A percentile compares a stretch with the other conserved stretches of the same genome.
Evolutionary conservation across 108 stramenopile genomes (phyloP).

Genomic region (Cyclotella kingstonii): DNA sequence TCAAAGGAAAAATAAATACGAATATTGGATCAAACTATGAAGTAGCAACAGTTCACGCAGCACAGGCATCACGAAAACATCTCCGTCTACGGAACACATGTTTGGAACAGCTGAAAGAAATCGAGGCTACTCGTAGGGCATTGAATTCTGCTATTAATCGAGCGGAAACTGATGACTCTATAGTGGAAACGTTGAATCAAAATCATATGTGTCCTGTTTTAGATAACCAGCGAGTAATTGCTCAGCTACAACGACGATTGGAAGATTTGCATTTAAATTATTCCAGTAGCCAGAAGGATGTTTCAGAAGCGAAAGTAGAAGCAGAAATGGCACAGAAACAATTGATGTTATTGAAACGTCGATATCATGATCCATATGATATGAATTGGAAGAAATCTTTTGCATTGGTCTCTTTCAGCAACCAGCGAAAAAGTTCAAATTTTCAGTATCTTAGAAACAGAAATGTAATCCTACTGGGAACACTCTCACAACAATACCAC

Average conservation of each 20-base stretch:
- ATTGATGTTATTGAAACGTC: not conserved
- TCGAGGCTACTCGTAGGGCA: conserved; percentile 1
- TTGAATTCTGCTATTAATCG: not conserved
- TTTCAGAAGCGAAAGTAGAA: conserved; percentile 21
- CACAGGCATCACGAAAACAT: conserved; percentile 17
- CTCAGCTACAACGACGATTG: conserved; percentile 41
- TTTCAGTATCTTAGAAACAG: conserved; percentile 2
- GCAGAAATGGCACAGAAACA: not conserved
- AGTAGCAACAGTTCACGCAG: conserved; percentile 1
- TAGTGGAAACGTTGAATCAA: not conserved
- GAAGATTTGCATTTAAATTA: conserved; percentile 12
- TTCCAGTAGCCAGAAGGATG: conserved; percentile 1
- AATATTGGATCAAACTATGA: not conserved
- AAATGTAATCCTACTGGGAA: conserved; percentile 18
- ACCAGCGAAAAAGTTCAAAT: conserved; percentile 6
- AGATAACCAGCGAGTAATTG: conserved; percentile 41
- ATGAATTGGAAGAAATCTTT: conserved; percentile 10
- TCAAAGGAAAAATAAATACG: not conserved
- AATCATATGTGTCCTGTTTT: conserved; percentile 6
- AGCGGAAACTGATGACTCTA: conserved; percentile 7
- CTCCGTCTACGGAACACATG: conserved; percentile 1
- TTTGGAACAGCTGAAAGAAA: conserved; percentile 2
- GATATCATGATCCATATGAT: conserved; percentile 24
- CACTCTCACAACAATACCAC: conserved; percentile 34
- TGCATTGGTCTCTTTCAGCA: conserved; percentile 11